Evolutionary conservation across 352 stramenopile genomes (phyloP), one percentile per base, ranked within the genome.

Genomic region (Salisapilia sapeloensis): DNA sequence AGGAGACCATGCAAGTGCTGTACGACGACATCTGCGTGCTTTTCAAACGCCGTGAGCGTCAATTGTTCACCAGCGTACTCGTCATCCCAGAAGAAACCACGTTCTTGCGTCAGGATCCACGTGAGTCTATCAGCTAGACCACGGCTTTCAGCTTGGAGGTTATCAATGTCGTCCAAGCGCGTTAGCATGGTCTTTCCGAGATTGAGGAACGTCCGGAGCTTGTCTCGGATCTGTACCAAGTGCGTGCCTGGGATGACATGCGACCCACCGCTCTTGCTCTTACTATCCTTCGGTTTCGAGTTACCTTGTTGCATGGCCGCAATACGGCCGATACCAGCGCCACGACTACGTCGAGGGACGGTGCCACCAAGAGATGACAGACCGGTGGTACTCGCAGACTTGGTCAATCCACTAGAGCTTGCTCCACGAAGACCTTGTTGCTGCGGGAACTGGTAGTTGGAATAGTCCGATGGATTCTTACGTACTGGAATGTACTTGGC

Each of bases 51-150:
- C 6, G 71, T 82, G 1, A 90, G 53, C 8, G 82, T 94, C 21
- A 98, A 77, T 35, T 96, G 79, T 40, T 95, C 80, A 12, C 89
- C 92, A 24, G 91, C 95, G 67, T 99, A 99, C 23, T 79, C 76
- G 54, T 98, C 92, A 46, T 98, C 84, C 92, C 93, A 98, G 65
- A 98, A 96, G 56, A 98, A 98, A 13, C 94, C 94, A 43, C 93
- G 93, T 48, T 97, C 87, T 60, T 96, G 91, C 4, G 81, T 96
- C 24, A 97, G 45, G 24, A 97, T 81, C 72, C 95, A 97, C 14
- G 90, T 97, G 16, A 98, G 48, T n/a, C 85, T 78, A 52, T 97
- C 89, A 13, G 84, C 75, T 34, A 97, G 79, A 22, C 92, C 90
- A 33, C 86, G 79, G 39, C 69, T 86, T 49, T 97, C 87, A 10